Conservation (phyloP, 1,284 basidiomycete species). For the Ustilago lituana region DNA sequence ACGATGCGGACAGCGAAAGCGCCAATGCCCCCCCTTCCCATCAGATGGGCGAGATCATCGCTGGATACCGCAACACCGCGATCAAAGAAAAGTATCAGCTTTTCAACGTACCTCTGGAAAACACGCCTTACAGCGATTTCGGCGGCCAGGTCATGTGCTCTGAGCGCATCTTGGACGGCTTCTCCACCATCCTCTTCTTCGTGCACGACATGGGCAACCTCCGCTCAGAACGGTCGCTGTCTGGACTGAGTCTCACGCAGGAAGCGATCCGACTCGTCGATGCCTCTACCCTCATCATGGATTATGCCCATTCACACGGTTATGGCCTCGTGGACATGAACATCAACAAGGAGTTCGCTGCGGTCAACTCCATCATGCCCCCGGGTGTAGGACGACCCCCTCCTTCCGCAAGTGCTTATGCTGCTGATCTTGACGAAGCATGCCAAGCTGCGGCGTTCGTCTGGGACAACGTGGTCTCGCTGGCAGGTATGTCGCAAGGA, state of each 20-base stretch:
- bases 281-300: conserved; percentile 79
- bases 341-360: conserved; percentile 76
- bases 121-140: conserved; percentile 76
- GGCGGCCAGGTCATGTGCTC: conserved; percentile 84
- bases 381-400: background rate
- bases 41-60: conserved; percentile 75
- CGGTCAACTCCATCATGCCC: background rate
- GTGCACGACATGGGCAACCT: conserved; percentile 60
- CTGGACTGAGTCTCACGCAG: background rate
- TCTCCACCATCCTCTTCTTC: conserved; percentile 51
- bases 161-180: conserved; percentile 70
- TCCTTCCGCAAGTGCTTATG: no score
- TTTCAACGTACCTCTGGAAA: conserved; percentile 79
- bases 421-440: no score
- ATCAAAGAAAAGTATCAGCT: conserved; percentile 78
- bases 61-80: conserved; percentile 82
- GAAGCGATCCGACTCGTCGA: conserved; percentile 72
- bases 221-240: conserved; percentile 20
- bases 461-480: conserved; percentile 96
- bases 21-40: conserved; percentile 13
- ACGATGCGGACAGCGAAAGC: conserved; percentile 18
- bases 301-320: conserved; percentile 76
- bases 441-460: conserved; percentile 72
- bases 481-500: background rate
- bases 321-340: conserved; percentile 89